phyloP scores from a whole-genome alignment of 805 yeast species.

The Nakazawaea laoshanensis region DNA sequence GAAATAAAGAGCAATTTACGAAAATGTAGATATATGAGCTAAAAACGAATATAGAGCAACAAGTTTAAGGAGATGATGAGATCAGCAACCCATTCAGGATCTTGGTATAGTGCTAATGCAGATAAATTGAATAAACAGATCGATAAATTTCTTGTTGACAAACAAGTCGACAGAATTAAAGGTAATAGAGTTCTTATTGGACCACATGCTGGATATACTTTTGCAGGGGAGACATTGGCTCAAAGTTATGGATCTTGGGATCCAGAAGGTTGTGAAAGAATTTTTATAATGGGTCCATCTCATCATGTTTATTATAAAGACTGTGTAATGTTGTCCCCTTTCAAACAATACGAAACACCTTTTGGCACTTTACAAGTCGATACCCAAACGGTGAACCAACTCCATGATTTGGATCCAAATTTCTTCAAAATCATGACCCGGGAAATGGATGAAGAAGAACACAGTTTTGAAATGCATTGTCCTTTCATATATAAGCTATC shows the following conservation, averaged over 20 bases:
- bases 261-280: constrained; percentile 41
- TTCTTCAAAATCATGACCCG: constrained; percentile 48
- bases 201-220: constrained; percentile 88
- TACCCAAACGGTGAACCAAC: constrained; percentile 26
- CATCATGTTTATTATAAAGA: constrained; percentile 79
- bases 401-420: constrained; percentile 26
- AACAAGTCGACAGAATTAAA: constrained; percentile 19
- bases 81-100: constrained; percentile 82
- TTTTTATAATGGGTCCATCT: constrained; percentile 86
- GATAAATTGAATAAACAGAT: constrained; percentile 40
- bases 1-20: too few relatives aligned
- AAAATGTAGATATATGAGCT: too few relatives aligned
- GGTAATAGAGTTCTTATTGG: constrained; percentile 45
- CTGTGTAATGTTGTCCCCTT: constrained; percentile 44
- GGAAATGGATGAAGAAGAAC: constrained; percentile 74
- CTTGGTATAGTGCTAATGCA: constrained; percentile 66
- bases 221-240: constrained; percentile 72
- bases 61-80: constrained; percentile 11
- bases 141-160: constrained; percentile 31
- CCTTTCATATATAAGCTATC: constrained; percentile 58
- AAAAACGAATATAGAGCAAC: neutral
- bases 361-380: constrained; percentile 72
- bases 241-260: constrained; percentile 73
- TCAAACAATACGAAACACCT: constrained; percentile 65
- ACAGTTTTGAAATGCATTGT: constrained; percentile 90